Percentiles rank a stretch among this genome's conserved stretches.
Conservation (phyloP, 2,329 filamentous ascomycete species). For the Fusarium sp. region DNA sequence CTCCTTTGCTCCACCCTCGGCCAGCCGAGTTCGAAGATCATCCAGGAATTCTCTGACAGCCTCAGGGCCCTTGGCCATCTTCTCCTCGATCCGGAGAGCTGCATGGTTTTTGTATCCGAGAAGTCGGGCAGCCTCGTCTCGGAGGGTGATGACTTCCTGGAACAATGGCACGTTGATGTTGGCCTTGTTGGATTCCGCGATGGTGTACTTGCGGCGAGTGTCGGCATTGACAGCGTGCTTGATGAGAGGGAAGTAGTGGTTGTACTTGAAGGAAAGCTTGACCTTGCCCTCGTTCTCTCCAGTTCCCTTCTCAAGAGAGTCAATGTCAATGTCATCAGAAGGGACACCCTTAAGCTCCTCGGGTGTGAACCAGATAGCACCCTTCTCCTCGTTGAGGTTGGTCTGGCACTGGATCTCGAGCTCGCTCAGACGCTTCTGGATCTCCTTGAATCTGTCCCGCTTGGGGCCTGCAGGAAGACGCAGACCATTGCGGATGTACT, state of each 20-base stretch:
- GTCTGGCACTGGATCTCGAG: slow-evolving; percentile 79
- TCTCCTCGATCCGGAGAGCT: slow-evolving; percentile 77
- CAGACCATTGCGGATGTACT: slow-evolving; percentile 78
- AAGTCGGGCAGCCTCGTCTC: slow-evolving; percentile 79
- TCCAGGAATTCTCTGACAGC: slow-evolving; percentile 76
- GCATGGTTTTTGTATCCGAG: slow-evolving; percentile 81
- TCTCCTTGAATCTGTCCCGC: slow-evolving; percentile 83
- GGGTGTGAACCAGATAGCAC: slow-evolving; percentile 78
- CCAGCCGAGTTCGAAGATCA: slow-evolving; percentile 71
- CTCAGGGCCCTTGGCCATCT: slow-evolving; percentile 81
- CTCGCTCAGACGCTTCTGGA: slow-evolving; percentile 79
- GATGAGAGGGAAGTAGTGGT: slow-evolving; percentile 77
- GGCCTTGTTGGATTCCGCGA: slow-evolving; percentile 83
- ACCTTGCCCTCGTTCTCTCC: slow-evolving; percentile 76
- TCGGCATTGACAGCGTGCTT: slow-evolving; percentile 78
- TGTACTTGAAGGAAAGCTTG: slow-evolving; percentile 82
- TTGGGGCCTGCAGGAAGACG: slow-evolving; percentile 72
- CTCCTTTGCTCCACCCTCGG: slow-evolving; percentile 74
- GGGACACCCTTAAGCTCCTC: slow-evolving; percentile 79
- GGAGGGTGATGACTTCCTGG: slow-evolving; percentile 74
- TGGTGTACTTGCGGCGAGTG: slow-evolving; percentile 71
- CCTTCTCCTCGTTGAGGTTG: slow-evolving; percentile 82
- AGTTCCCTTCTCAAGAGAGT: slow-evolving; percentile 73
- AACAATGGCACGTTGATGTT: slow-evolving; percentile 77
- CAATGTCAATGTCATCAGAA: slow-evolving; percentile 69